These are phyloP conservation scores for Mortierella alpina DNA, from an alignment of 192 early-diverging fungal genomes.

Conservation along the genomic window DNA sequence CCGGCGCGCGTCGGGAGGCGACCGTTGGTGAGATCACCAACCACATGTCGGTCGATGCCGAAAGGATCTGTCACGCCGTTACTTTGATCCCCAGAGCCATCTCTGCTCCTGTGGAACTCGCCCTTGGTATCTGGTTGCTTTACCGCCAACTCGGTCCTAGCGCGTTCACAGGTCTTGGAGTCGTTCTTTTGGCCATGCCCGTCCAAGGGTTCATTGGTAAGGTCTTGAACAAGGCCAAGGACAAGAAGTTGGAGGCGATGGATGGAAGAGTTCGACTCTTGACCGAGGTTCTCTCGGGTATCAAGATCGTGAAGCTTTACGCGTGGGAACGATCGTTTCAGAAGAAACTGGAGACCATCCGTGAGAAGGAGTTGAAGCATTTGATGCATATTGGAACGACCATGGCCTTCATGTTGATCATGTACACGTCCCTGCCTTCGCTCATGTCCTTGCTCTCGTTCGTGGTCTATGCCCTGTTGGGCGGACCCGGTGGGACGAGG, in stretches of 20 bases:
- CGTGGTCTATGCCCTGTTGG: slow-evolving; percentile 16
- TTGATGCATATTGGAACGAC: slow-evolving; percentile 11
- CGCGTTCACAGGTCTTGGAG: slow-evolving; percentile 34
- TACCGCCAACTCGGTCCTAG: slow-evolving; percentile 37
- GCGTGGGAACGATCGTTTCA: slow-evolving; percentile 34
- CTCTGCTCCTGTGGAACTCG: slow-evolving; percentile 31
- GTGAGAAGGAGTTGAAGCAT: slow-evolving; percentile 14
- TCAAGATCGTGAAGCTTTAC: slow-evolving; percentile 57
- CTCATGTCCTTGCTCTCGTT: slow-evolving; percentile 31
- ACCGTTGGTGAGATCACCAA: slow-evolving; percentile 54
- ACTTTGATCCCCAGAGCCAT: slow-evolving; percentile 3
- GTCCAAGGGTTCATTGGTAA: slow-evolving; percentile 15
- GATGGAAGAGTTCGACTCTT: slow-evolving; percentile 48
- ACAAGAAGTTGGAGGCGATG: slow-evolving; percentile 50
- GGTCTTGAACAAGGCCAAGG: slow-evolving; percentile 27
- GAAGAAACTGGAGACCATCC: slow-evolving; percentile 3
- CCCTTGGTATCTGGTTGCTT: slow-evolving; percentile 22
- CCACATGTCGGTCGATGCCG: slow-evolving; percentile 53
- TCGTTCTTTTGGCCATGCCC: slow-evolving; percentile 25
- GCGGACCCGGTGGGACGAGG: slow-evolving; percentile 9
- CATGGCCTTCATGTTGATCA: slow-evolving; percentile 31
- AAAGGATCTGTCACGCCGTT: slow-evolving; percentile 15
- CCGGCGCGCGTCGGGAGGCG: slow-evolving; percentile 24
- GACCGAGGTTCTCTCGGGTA: slow-evolving; percentile 45
- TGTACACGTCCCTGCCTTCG: slow-evolving; percentile 27